A percentile compares a stretch with the other conserved stretches of the same genome.
Conservation (phyloP, 2,329 filamentous ascomycete species). For the Xylariales sp. region DNA sequence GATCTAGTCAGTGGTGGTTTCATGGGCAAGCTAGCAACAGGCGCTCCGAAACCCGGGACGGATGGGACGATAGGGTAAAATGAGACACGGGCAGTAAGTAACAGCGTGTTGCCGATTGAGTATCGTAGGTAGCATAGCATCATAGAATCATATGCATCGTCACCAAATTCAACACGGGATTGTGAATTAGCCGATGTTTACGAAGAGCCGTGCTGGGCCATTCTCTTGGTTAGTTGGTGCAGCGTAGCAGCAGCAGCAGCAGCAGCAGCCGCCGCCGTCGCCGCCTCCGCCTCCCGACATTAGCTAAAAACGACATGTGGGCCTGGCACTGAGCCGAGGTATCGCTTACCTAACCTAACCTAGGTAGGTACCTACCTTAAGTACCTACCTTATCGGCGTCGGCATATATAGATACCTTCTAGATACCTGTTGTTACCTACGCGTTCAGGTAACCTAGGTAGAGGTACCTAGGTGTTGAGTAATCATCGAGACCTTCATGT, state of each 20-base stretch:
- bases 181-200: neutral
- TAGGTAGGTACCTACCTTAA: no score
- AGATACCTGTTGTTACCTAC: no score
- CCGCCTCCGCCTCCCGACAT: no score
- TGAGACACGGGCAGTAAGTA: neutral
- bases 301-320: neutral
- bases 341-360: no score
- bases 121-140: conserved; percentile 4
- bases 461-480: conserved; percentile 20
- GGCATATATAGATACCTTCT: no score
- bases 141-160: neutral
- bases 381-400: no score
- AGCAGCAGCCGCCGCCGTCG: no score
- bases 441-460: no score
- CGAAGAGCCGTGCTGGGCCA: neutral
- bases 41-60: conserved; percentile 47
- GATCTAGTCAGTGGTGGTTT: conserved; percentile 48
- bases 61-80: conserved; percentile 46
- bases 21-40: conserved; percentile 49
- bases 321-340: neutral
- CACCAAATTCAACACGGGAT: neutral
- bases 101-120: neutral
- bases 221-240: neutral
- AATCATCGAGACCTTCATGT: neutral
- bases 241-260: no score